Conservation (phyloP, 805 yeast species). For the Maudiozyma bulderi region DNA sequence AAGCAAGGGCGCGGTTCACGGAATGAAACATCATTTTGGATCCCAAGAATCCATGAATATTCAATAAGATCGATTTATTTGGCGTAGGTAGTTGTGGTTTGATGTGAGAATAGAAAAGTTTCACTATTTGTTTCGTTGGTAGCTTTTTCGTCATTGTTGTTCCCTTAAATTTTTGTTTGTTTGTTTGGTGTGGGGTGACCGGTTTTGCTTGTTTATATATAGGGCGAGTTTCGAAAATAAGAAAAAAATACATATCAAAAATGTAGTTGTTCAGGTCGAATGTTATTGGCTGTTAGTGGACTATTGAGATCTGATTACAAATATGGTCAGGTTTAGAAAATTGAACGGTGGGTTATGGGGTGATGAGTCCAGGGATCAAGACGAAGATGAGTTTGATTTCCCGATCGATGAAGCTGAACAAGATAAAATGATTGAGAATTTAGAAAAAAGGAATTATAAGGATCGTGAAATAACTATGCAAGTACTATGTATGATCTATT, state of each 20-base stretch:
- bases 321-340: slow-evolving; percentile 20
- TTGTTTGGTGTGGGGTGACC: too few relatives aligned
- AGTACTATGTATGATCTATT: slow-evolving; percentile 12
- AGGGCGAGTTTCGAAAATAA: too few relatives aligned
- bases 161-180: not conserved
- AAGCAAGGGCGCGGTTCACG: slow-evolving; percentile 31
- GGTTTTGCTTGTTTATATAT: too few relatives aligned
- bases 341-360: slow-evolving; percentile 8
- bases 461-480: slow-evolving; percentile 15
- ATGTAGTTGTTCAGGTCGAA: too few relatives aligned
- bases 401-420: slow-evolving; percentile 28
- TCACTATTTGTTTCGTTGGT: slow-evolving; percentile 16
- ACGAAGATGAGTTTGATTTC: slow-evolving; percentile 4
- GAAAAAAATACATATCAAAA: too few relatives aligned
- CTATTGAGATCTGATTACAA: not conserved
- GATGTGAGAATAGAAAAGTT: slow-evolving; percentile 13
- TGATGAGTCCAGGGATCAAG: slow-evolving; percentile 5
- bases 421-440: slow-evolving; percentile 21
- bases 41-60: slow-evolving; percentile 49
- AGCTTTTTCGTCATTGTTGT: slow-evolving; percentile 1
- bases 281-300: not conserved
- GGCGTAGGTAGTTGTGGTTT: slow-evolving; percentile 5
- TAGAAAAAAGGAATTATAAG: slow-evolving; percentile 16
- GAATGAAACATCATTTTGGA: slow-evolving; percentile 35
- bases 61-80: slow-evolving; percentile 31